Percentiles rank a stretch among this genome's conserved stretches.
Evolutionary conservation across 495 filamentous ascomycete species (phyloP).

Genomic region (Trichoderma erinaceum): DNA sequence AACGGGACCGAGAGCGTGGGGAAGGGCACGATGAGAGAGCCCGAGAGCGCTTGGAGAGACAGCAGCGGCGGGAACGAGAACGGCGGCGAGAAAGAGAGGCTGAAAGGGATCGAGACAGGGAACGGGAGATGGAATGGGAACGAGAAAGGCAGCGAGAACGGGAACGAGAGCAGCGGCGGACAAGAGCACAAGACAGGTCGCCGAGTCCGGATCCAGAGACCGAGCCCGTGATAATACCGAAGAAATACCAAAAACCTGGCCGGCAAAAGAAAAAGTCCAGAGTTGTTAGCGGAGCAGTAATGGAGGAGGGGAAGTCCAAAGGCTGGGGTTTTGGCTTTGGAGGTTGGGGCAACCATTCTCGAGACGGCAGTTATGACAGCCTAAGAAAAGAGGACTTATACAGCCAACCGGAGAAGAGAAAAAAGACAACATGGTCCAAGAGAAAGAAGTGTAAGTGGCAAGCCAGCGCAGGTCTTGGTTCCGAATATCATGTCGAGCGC

Average conservation of each 20-base stretch:
- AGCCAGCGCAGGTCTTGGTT: neutral
- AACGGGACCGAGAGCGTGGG: conserved; percentile 28
- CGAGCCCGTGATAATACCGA: conserved; percentile 21
- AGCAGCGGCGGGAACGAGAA: conserved; percentile 30
- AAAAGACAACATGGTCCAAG: conserved; percentile 38
- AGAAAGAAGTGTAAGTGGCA: conserved; percentile 34
- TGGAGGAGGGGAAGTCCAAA: conserved; percentile 56
- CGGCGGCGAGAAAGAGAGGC: conserved; percentile 23
- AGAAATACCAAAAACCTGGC: conserved; percentile 27
- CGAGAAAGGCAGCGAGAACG: neutral
- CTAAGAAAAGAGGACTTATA: conserved; percentile 30
- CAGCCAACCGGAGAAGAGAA: conserved; percentile 20
- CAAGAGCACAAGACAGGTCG: conserved; percentile 18
- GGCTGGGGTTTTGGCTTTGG: conserved; percentile 15
- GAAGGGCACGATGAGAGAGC: conserved; percentile 25
- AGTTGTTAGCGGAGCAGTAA: conserved; percentile 59
- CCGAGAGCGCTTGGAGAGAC: conserved; percentile 23
- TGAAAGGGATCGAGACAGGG: neutral
- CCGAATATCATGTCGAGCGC: conserved; percentile 14
- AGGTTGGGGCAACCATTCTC: neutral
- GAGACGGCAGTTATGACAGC: conserved; percentile 34
- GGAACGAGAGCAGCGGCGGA: neutral
- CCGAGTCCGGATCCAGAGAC: conserved; percentile 25
- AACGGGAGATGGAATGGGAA: neutral
- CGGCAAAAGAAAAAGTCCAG: conserved; percentile 41